phyloP scores from a whole-genome alignment of 2,329 filamentous ascomycete species.

The Myotisia sp. region DNA sequence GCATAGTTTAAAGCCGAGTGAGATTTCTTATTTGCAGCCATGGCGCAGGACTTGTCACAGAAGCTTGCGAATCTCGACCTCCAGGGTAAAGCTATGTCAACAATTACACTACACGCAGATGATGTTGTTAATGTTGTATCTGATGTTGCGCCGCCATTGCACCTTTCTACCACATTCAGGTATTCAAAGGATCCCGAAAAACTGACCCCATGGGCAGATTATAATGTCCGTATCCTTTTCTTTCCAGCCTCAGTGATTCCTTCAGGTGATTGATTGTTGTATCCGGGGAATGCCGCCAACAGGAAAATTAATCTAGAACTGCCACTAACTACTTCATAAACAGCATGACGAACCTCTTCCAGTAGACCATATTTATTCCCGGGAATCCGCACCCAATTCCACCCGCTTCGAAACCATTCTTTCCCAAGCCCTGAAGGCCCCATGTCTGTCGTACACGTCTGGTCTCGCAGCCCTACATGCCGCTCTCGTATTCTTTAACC shows the following conservation, averaged over 20 bases:
- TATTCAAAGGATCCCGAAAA: slow-evolving; percentile 58
- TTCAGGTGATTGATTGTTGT: too few species aligned
- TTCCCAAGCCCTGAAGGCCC: slow-evolving; percentile 49
- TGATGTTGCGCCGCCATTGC: slow-evolving; percentile 77
- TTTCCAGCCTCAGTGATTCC: too few species aligned
- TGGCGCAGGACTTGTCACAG: neutral
- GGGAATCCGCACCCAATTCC: slow-evolving; percentile 61
- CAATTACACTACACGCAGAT: slow-evolving; percentile 68
- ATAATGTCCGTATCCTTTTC: slow-evolving; percentile 6
- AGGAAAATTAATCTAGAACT: too few species aligned
- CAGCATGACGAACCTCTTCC: slow-evolving; percentile 13
- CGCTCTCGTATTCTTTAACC: slow-evolving; percentile 69
- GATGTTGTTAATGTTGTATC: slow-evolving; percentile 57
- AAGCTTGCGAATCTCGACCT: slow-evolving; percentile 3
- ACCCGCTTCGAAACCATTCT: slow-evolving; percentile 77
- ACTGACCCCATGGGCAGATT: slow-evolving; percentile 40
- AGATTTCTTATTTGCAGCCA: too few species aligned
- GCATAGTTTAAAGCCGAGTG: too few species aligned
- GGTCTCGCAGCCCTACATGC: slow-evolving; percentile 84
- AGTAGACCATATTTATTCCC: slow-evolving; percentile 63
- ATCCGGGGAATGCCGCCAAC: too few species aligned
- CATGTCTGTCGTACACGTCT: slow-evolving; percentile 64
- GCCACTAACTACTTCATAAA: neutral
- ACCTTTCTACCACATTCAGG: slow-evolving; percentile 82
- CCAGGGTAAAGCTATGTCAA: slow-evolving; percentile 37